Conservation (phyloP, 345 rosid species). For the Abelmoschus esculentus region DNA sequence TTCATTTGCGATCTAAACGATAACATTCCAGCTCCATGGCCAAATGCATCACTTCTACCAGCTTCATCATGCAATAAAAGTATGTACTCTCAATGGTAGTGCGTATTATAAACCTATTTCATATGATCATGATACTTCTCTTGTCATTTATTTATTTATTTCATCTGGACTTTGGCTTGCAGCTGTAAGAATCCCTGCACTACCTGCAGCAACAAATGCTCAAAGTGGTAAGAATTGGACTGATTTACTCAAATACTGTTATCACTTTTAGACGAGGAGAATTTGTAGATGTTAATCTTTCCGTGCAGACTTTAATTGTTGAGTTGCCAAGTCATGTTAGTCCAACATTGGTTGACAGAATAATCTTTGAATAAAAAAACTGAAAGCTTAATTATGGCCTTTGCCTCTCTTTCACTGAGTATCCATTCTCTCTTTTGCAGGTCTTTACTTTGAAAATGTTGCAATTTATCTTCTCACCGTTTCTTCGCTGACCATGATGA, state of each 20-base stretch:
- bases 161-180: conserved; percentile 19
- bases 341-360: neutral
- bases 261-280: neutral
- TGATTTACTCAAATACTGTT: neutral
- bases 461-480: conserved; percentile 25
- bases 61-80: conserved; percentile 77
- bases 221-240: conserved; percentile 45
- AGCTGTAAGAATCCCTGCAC: conserved; percentile 86
- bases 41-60: conserved; percentile 43
- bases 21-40: conserved; percentile 94
- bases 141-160: neutral
- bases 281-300: neutral
- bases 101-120: neutral
- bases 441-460: conserved; percentile 33
- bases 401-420: conserved; percentile 3
- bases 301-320: neutral
- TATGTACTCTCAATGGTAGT: conserved; percentile 16
- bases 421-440: conserved; percentile 27
- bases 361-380: neutral
- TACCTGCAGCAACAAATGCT: conserved; percentile 85
- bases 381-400: neutral
- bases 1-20: conserved; percentile 96
- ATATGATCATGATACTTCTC: neutral
- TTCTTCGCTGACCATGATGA: conserved; percentile 24
- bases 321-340: neutral